Conservation (phyloP, 164 flowering plant species). For the Piper betle region DNA sequence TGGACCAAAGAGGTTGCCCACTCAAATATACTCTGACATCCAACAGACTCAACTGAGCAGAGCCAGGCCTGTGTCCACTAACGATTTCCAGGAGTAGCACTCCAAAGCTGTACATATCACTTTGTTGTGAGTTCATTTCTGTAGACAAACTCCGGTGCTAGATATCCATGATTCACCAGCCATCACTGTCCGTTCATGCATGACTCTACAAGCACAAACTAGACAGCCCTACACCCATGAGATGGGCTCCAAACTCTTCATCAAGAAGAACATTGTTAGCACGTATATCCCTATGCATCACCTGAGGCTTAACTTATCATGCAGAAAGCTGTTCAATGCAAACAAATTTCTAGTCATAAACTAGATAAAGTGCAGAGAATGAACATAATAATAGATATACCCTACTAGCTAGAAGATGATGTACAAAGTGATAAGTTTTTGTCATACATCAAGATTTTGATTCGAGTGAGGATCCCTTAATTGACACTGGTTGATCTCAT, state of each 20-base stretch:
- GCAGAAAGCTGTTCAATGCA: constrained; percentile 54
- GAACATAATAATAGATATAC: neutral
- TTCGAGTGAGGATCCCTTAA: no score
- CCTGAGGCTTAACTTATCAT: constrained; percentile 96
- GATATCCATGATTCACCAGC: constrained; percentile 90
- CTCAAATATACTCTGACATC: constrained; percentile 85
- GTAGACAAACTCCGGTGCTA: constrained; percentile 92
- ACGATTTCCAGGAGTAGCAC: constrained; percentile 80
- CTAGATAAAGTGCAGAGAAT: neutral
- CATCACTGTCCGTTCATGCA: constrained; percentile 85
- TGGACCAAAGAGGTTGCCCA: constrained; percentile 96
- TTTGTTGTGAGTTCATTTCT: constrained; percentile 94
- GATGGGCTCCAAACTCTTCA: constrained; percentile 85
- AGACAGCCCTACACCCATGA: constrained; percentile 93
- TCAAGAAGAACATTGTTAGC: constrained; percentile 87
- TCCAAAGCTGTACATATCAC: constrained; percentile 93
- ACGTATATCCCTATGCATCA: constrained; percentile 82
- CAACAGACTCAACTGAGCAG: constrained; percentile 77
- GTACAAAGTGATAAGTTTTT: neutral
- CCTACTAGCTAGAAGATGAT: neutral
- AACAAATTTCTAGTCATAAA: neutral
- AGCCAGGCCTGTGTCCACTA: constrained; percentile 82
- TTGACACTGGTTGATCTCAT: no score
- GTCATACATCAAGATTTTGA: no score
- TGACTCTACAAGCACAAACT: constrained; percentile 92